These are phyloP conservation scores for Panicum miliaceum DNA, from an alignment of 176 grass and related monocot genomes.

Conservation along the genomic window DNA sequence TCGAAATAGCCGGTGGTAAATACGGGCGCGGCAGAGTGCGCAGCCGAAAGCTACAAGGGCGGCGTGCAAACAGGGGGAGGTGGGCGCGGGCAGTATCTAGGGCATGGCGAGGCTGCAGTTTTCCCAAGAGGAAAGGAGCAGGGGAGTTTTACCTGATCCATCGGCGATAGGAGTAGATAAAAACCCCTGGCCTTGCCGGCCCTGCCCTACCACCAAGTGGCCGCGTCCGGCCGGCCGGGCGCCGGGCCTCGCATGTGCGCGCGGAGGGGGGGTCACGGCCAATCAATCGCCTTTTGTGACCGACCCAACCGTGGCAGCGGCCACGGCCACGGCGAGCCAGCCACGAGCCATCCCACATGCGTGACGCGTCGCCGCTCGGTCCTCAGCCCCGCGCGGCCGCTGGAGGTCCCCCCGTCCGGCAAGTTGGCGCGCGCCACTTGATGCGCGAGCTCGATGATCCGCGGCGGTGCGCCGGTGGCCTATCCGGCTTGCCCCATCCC, in stretches of 20 bases:
- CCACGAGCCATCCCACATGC: conserved; percentile 37
- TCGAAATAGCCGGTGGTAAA: conserved; percentile 22
- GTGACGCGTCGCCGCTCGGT: conserved; percentile 18
- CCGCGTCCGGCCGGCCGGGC: neutral
- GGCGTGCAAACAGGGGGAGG: conserved; percentile 6
- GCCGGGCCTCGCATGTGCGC: conserved; percentile 22
- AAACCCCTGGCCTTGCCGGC: neutral
- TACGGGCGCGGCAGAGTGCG: conserved; percentile 4
- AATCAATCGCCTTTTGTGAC: conserved; percentile 33
- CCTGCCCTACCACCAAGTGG: conserved; percentile 26
- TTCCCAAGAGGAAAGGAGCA: neutral
- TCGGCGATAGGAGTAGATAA: neutral
- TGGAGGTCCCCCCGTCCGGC: neutral
- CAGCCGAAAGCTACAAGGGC: neutral
- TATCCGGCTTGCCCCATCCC: neutral
- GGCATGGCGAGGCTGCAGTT: neutral
- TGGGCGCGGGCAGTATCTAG: conserved; percentile 27
- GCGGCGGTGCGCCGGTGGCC: neutral
- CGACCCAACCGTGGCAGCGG: conserved; percentile 31
- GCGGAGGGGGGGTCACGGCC: neutral
- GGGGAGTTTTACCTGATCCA: neutral
- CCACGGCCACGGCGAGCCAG: neutral
- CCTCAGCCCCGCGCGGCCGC: neutral
- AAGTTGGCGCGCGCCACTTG: conserved; percentile 36
- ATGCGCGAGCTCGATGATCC: neutral